Percentiles rank a stretch among this genome's conserved stretches.
phyloP scores from a whole-genome alignment of 306 rosid genomes.

The Begonia fuchsioides region DNA sequence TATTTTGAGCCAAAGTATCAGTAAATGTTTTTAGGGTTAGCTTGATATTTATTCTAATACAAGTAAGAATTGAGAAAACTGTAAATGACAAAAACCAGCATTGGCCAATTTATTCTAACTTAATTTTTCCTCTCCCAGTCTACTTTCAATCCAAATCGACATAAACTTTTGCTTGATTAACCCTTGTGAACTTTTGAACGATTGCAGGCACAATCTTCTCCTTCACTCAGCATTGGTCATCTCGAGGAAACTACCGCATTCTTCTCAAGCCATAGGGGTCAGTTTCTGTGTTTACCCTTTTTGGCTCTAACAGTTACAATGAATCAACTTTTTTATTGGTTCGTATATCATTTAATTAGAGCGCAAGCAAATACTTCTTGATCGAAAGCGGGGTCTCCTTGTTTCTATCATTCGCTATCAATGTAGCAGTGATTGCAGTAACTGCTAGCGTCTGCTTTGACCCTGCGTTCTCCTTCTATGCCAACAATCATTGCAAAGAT shows the following conservation, averaged over 20 bases:
- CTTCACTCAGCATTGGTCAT: slow-evolving; percentile 12
- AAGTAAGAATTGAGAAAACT: no score
- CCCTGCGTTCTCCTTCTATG: background rate
- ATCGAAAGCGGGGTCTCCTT: slow-evolving; percentile 7
- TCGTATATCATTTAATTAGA: background rate
- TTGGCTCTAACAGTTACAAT: background rate
- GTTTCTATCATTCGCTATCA: slow-evolving; percentile 3
- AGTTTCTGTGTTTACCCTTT: background rate
- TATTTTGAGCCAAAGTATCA: no score
- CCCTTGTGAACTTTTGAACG: background rate
- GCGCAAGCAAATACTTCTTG: slow-evolving; percentile 7
- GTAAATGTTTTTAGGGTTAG: no score
- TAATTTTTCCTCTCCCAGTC: no score
- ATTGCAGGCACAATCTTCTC: slow-evolving; percentile 12
- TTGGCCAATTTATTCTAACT: no score
- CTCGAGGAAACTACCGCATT: slow-evolving; percentile 7
- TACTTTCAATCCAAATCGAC: no score
- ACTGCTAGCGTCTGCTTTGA: slow-evolving; percentile 5
- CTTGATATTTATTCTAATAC: no score
- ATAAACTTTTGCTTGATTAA: background rate
- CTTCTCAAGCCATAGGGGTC: slow-evolving; percentile 6
- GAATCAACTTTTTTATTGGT: background rate
- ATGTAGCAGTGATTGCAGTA: slow-evolving; percentile 5
- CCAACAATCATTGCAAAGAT: slow-evolving; percentile 3
- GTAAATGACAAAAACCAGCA: no score